Conservation (phyloP, 2,329 filamentous ascomycete genomes). For the Raffaelea albimanens region DNA sequence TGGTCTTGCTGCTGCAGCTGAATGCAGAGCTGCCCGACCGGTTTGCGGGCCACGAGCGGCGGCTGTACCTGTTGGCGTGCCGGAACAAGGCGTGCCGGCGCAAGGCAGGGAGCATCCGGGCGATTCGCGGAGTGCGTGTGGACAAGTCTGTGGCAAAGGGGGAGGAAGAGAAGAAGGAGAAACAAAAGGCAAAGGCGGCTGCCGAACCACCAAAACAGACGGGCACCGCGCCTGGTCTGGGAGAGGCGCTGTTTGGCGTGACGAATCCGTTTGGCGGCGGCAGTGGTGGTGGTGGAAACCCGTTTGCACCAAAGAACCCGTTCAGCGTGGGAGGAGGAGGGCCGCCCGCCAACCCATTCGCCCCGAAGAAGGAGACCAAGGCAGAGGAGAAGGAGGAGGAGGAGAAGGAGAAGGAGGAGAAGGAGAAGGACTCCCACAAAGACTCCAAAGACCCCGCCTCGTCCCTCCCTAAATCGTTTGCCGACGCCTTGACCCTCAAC, state of each 20-base stretch:
- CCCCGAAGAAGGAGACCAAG: background rate
- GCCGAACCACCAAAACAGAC: constrained; percentile 11
- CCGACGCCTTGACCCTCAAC: constrained; percentile 69
- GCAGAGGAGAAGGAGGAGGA: background rate
- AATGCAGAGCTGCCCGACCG: constrained; percentile 81
- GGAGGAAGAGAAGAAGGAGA: constrained; percentile 18
- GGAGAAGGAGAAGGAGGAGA: background rate
- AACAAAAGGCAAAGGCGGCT: constrained; percentile 23
- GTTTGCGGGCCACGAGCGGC: constrained; percentile 79
- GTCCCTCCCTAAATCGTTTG: constrained; percentile 59
- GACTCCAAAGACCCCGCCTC: constrained; percentile 11
- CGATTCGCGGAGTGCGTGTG: constrained; percentile 55
- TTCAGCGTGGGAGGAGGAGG: constrained; percentile 6
- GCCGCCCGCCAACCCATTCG: background rate
- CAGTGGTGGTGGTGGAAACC: constrained; percentile 19
- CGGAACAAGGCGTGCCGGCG: constrained; percentile 68
- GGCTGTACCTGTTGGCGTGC: constrained; percentile 82
- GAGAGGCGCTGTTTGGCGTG: constrained; percentile 61
- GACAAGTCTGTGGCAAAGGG: constrained; percentile 15
- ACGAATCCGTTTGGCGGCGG: constrained; percentile 30
- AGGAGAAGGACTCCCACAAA: constrained; percentile 21
- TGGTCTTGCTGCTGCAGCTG: constrained; percentile 80
- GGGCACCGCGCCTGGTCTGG: constrained; percentile 35
- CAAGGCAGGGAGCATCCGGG: constrained; percentile 73
- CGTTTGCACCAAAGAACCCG: constrained; percentile 17